phyloP scores from a whole-genome alignment of 2,329 filamentous ascomycete genomes.

The Pseudogymnoascus sp. region DNA sequence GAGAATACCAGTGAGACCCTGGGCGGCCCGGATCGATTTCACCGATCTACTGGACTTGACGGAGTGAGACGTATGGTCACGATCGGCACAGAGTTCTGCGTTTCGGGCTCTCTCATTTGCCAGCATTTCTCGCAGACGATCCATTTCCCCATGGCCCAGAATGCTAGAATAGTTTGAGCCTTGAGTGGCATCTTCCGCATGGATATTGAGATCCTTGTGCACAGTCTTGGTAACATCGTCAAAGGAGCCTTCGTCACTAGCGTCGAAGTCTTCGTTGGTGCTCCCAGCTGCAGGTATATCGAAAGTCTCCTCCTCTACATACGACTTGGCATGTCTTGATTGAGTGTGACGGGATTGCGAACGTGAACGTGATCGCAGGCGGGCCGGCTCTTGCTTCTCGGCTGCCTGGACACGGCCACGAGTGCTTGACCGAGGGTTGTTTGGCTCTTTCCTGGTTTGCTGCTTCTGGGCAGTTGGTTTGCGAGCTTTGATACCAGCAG shows the following conservation, averaged over 20 bases:
- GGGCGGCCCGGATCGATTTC: background rate
- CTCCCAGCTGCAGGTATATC: slow-evolving; percentile 28
- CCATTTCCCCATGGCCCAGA: slow-evolving; percentile 12
- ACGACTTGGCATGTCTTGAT: slow-evolving; percentile 28
- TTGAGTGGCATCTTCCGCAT: slow-evolving; percentile 6
- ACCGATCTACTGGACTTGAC: background rate
- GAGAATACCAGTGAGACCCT: slow-evolving; percentile 11
- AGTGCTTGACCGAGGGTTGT: background rate
- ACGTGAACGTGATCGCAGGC: slow-evolving; percentile 10
- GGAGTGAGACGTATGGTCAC: background rate
- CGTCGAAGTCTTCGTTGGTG: background rate
- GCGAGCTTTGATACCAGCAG: background rate
- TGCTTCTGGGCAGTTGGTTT: background rate
- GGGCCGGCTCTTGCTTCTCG: background rate
- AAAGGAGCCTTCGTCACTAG: slow-evolving; percentile 2
- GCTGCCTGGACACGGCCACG: slow-evolving; percentile 16
- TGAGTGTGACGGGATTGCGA: slow-evolving; percentile 12
- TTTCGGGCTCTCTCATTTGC: slow-evolving; percentile 10
- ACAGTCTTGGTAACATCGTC: slow-evolving; percentile 11
- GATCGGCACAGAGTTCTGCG: background rate
- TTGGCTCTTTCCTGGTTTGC: background rate
- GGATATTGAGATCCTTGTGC: slow-evolving; percentile 10
- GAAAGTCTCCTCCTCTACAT: slow-evolving; percentile 36
- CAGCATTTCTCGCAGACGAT: slow-evolving; percentile 11
- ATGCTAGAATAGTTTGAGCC: slow-evolving; percentile 11